These are phyloP conservation scores for Serendipita vermifera DNA, from an alignment of 768 basidiomycete species.

Conservation along the genomic window DNA sequence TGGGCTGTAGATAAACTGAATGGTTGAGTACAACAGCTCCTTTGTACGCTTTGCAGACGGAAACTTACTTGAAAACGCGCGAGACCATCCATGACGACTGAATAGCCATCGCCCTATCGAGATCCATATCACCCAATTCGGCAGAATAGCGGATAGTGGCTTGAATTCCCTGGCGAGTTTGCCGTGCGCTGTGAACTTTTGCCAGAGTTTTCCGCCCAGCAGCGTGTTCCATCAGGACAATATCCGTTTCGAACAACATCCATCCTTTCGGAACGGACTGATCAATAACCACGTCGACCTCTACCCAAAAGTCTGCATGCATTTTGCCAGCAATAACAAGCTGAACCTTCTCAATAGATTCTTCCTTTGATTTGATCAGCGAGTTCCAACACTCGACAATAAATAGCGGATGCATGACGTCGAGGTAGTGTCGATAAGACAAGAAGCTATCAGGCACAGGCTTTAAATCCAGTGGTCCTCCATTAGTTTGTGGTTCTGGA, in stretches of 20 bases:
- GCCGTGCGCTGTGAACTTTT: constrained; percentile 34
- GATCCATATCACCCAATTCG: constrained; percentile 16
- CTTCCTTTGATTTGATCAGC: constrained; percentile 63
- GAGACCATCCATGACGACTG: constrained; percentile 58
- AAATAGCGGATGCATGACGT: constrained; percentile 72
- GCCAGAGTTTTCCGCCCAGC: constrained; percentile 48
- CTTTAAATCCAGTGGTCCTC: constrained; percentile 22
- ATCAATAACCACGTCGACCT: constrained; percentile 55
- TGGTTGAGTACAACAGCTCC: constrained; percentile 8
- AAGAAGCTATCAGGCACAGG: constrained; percentile 54
- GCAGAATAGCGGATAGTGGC: constrained; percentile 45
- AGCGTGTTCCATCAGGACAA: constrained; percentile 62
- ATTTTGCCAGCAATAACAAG: constrained; percentile 56
- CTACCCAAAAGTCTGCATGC: constrained; percentile 70
- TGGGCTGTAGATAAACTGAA: constrained; percentile 76
- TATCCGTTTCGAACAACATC: constrained; percentile 63
- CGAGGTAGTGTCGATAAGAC: constrained; percentile 52
- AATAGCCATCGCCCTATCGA: constrained; percentile 39
- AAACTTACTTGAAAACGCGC: constrained; percentile 68
- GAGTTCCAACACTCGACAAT: constrained; percentile 88
- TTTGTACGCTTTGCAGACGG: no score
- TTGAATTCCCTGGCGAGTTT: constrained; percentile 30
- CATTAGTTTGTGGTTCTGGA: constrained; percentile 43
- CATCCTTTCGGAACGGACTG: constrained; percentile 53
- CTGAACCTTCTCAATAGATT: constrained; percentile 36